Conservation (phyloP, 73 alveolate genomes). For the Paramecium caudatum region DNA sequence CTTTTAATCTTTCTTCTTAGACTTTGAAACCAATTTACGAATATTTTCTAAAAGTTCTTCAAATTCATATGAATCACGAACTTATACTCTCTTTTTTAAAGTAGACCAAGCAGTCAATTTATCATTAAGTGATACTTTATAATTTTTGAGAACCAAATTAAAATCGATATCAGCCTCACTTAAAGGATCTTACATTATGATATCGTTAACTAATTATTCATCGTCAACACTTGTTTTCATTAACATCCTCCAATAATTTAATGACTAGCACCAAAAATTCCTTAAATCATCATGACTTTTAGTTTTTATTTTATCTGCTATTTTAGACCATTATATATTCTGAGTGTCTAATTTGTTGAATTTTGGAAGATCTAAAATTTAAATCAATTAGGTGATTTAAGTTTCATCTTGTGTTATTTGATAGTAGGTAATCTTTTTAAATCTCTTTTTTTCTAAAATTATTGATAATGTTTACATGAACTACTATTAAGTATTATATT, state of each 20-base stretch:
- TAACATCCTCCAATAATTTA: constrained; percentile 76
- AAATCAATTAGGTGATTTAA: constrained; percentile 73
- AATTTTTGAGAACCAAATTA: constrained; percentile 63
- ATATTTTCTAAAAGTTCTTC: constrained; percentile 20
- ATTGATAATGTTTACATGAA: not conserved
- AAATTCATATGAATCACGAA: constrained; percentile 27
- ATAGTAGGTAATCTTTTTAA: not conserved
- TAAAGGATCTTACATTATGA: constrained; percentile 76
- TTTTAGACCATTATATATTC: constrained; percentile 82
- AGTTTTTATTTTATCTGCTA: constrained; percentile 76
- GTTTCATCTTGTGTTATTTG: constrained; percentile 81
- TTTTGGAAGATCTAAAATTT: constrained; percentile 72
- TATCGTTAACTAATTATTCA: constrained; percentile 77
- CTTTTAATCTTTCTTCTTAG: not conserved
- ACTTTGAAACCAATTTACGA: not conserved
- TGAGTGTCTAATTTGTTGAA: constrained; percentile 75
- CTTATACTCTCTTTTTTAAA: constrained; percentile 32
- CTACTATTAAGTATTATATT: not conserved
- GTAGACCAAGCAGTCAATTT: constrained; percentile 14
- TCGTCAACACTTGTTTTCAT: constrained; percentile 73
- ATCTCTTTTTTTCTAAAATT: not conserved
- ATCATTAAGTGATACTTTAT: not conserved
- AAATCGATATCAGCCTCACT: constrained; percentile 79
- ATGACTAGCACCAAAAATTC: constrained; percentile 79
- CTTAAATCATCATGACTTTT: constrained; percentile 86